Conservation (phyloP, 2,329 filamentous ascomycete species). For the Fusarium sp. region DNA sequence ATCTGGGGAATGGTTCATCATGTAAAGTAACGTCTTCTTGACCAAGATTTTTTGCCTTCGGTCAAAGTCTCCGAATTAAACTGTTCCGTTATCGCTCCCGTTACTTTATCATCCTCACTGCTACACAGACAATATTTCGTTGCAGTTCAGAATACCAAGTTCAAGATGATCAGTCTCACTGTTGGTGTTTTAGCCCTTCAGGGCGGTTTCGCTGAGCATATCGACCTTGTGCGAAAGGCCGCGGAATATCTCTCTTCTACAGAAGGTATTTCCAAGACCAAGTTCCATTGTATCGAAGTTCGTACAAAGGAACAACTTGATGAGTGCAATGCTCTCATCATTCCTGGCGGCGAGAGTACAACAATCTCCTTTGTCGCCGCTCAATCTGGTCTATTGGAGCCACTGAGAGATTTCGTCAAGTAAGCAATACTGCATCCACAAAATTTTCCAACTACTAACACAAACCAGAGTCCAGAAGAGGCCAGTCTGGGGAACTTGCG, state of each 20-base stretch:
- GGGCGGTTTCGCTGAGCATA: conserved; percentile 92
- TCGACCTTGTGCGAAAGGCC: conserved; percentile 80
- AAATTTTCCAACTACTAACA: not conserved
- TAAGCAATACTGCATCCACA: conserved; percentile 57
- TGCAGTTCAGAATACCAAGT: not conserved
- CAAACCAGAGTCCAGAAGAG: conserved; percentile 75
- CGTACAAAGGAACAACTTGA: conserved; percentile 79
- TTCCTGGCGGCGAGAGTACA: conserved; percentile 96
- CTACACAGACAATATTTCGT: not conserved
- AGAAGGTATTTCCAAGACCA: conserved; percentile 41
- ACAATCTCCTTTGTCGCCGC: conserved; percentile 90
- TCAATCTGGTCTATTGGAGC: conserved; percentile 84
- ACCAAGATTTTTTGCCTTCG: conserved; percentile 36
- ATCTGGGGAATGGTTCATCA: conserved; percentile 36
- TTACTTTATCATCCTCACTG: not conserved
- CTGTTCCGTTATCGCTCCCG: conserved; percentile 33
- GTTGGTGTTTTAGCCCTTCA: conserved; percentile 82
- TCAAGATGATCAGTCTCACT: conserved; percentile 56
- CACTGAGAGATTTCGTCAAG: conserved; percentile 91
- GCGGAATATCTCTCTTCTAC: conserved; percentile 61
- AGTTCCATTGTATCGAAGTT: conserved; percentile 80
- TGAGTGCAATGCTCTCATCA: conserved; percentile 83
- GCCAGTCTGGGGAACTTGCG: conserved; percentile 96
- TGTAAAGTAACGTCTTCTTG: conserved; percentile 5
- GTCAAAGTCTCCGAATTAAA: conserved; percentile 31